Base-by-base conservation (phyloP, 345 rosid species). In the Dipteronia dyeriana region DNA sequence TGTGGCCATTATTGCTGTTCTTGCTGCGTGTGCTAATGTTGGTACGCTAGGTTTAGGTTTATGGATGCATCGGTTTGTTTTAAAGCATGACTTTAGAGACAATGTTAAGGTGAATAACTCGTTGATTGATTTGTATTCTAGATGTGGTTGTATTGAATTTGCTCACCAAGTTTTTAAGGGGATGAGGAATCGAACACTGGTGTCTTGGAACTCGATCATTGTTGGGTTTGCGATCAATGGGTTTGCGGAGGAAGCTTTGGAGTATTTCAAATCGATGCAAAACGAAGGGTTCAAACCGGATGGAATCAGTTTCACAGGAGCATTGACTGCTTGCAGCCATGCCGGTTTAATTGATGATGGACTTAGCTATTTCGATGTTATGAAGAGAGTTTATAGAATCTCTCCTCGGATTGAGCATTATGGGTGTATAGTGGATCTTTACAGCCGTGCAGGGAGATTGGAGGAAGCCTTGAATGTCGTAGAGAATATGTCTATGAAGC, bases 371-470 rank as follows among this genome's bases (percentile, higher is more conserved):
- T 90, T 95, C 76, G 79, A 87, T 22, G 45, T 63, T 64, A 90
- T 92, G 97, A 86, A 80, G 79, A 80, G 75, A 43, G 84, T 83
- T 70, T 81, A 83, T 76, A 69, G 76, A 63, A 86, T 95, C 68
- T 73, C 80, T 22, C 97, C 98, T 7, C 78, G 92, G 54, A 90
- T 95, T 64, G 94, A 91, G 78, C 98, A 92, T 70, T 95, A 89
- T 9, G 97, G 97, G 12, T 95, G 98, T 88, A 68, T 95, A 59
- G 97, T 95, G 20, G 97, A 95, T 88, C 88, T 92, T 60, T 91
- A 87, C 76, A 90, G 97, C 80, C 97, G 97, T 11, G 91, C 97
- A 12, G 97, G 98, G 63, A 85, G 84, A 75, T 69, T 34, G 38
- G 92, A 93, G 85, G 92, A 93, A 9, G 97, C 97, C 29, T 47